Evolutionary conservation across 2,329 filamentous ascomycete species (phyloP).

Genomic region (Cordyceps tenuipes): DNA sequence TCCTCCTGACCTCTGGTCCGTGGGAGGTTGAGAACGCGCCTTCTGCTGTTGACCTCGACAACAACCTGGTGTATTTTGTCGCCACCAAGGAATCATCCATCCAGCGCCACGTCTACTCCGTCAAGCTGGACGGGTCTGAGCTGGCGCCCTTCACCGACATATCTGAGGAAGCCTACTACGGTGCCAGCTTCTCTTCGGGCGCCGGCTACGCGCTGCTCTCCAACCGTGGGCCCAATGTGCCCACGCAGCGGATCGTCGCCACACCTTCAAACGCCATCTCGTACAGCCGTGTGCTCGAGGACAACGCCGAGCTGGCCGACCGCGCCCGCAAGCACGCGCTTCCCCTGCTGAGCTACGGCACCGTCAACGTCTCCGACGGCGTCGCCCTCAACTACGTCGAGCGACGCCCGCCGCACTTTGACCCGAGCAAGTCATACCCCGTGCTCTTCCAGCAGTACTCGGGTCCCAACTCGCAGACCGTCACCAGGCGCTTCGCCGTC

Average conservation of each 20-base stretch:
- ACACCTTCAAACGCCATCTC: slow-evolving; percentile 60
- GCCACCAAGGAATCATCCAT: slow-evolving; percentile 81
- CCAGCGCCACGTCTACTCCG: slow-evolving; percentile 85
- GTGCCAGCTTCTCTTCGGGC: slow-evolving; percentile 72
- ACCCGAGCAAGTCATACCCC: slow-evolving; percentile 75
- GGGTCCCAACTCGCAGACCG: slow-evolving; percentile 85
- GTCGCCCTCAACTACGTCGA: slow-evolving; percentile 68
- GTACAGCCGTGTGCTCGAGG: slow-evolving; percentile 66
- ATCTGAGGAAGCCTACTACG: slow-evolving; percentile 67
- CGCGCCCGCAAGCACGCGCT: slow-evolving; percentile 70
- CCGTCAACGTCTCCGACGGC: slow-evolving; percentile 70
- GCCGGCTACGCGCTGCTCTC: slow-evolving; percentile 77
- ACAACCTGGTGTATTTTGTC: slow-evolving; percentile 86
- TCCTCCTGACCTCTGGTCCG: slow-evolving; percentile 76
- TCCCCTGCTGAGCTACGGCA: slow-evolving; percentile 74
- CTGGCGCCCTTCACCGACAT: slow-evolving; percentile 68
- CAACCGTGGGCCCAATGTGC: slow-evolving; percentile 76
- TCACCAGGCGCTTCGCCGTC: slow-evolving; percentile 70
- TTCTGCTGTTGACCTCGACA: slow-evolving; percentile 72
- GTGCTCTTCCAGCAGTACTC: slow-evolving; percentile 94
- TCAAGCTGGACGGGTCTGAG: slow-evolving; percentile 71
- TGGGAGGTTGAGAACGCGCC: slow-evolving; percentile 91
- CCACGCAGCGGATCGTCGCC: slow-evolving; percentile 83
- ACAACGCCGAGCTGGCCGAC: slow-evolving; percentile 62
- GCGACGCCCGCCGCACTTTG: slow-evolving; percentile 81